Evolutionary conservation across 257 asterid genomes (phyloP).

Genomic region (Rhazya stricta): DNA sequence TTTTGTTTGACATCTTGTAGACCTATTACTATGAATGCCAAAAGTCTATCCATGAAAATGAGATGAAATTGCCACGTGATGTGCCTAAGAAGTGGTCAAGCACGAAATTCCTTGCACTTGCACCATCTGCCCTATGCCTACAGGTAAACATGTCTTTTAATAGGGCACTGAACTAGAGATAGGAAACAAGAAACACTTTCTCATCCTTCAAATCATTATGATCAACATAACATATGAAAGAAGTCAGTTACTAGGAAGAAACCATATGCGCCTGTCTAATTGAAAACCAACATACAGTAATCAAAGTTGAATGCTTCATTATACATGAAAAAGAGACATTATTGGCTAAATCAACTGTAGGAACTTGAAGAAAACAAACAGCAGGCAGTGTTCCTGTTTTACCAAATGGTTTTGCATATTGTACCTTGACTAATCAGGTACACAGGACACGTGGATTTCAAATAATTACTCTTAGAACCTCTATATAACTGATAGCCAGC

Average conservation of each 20-base stretch:
- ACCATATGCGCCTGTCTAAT: neutral
- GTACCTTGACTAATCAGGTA: neutral
- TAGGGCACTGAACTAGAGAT: too few relatives aligned
- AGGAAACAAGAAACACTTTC: neutral
- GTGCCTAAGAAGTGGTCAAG: conserved; percentile 3
- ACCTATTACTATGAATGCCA: neutral
- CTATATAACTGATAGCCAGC: conserved; percentile 6
- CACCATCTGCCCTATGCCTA: neutral
- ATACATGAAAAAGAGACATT: neutral
- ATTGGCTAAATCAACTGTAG: neutral
- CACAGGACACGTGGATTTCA: neutral
- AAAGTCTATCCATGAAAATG: neutral
- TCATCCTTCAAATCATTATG: neutral
- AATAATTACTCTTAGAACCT: neutral
- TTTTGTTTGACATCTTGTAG: neutral
- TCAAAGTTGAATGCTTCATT: neutral
- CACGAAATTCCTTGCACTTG: neutral
- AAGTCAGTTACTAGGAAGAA: neutral
- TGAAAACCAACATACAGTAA: neutral
- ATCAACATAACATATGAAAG: neutral
- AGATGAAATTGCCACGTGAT: neutral
- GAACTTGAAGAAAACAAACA: neutral
- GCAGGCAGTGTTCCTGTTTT: neutral
- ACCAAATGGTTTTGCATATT: neutral
- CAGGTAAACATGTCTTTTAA: too few relatives aligned